Percentiles rank a stretch among this genome's conserved stretches.
These are phyloP conservation scores for Coelastrella sp. DNA, from an alignment of 139 green algal species.

Conservation along the genomic window DNA sequence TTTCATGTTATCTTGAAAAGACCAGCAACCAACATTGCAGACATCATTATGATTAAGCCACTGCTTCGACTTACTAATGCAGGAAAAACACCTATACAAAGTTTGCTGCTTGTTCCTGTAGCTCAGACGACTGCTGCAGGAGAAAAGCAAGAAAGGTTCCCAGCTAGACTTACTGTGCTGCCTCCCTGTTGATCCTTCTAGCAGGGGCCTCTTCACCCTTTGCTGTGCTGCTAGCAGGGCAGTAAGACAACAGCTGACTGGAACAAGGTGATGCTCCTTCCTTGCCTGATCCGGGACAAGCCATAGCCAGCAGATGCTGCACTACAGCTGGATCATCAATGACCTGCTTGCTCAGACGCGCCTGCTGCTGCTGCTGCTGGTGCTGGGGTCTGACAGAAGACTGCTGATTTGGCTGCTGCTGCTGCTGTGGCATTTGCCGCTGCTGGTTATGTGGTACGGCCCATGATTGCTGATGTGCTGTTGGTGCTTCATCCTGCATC, in stretches of 20 bases:
- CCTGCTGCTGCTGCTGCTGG: background rate
- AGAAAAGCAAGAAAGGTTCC: background rate
- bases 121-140: background rate
- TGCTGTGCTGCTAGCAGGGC: background rate
- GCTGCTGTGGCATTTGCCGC: conserved; percentile 6
- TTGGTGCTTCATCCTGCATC: conserved; percentile 6
- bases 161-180: background rate
- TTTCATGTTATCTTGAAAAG: background rate
- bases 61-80: too few relatives aligned
- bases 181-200: background rate
- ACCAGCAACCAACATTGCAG: background rate
- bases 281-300: background rate
- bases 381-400: conserved; percentile 17
- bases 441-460: background rate
- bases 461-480: background rate
- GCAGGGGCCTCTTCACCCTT: background rate
- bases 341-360: background rate
- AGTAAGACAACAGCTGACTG: background rate
- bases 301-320: background rate
- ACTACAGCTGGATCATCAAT: conserved; percentile 20
- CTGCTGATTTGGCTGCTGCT: background rate
- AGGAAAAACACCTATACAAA: too few relatives aligned
- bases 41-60: too few relatives aligned
- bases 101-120: too few relatives aligned
- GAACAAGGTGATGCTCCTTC: background rate